Evolutionary conservation across 2,329 filamentous ascomycete genomes (phyloP).

Genomic region (Aspergillus felis): DNA sequence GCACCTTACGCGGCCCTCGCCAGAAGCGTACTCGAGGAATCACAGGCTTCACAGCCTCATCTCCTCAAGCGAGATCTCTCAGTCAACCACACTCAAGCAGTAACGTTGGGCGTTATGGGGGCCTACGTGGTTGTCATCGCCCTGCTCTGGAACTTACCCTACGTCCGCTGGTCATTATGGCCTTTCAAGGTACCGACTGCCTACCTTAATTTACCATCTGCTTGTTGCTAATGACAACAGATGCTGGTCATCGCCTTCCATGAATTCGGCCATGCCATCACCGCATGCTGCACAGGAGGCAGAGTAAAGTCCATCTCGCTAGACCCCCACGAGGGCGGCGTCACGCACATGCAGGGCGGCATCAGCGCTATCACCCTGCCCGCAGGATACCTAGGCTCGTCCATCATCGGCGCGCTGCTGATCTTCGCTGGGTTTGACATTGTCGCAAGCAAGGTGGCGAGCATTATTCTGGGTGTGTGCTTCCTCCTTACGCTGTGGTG

Average conservation of each 20-base stretch:
- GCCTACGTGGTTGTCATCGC: slow-evolving; percentile 71
- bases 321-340: slow-evolving; percentile 72
- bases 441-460: slow-evolving; percentile 74
- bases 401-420: slow-evolving; percentile 70
- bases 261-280: slow-evolving; percentile 72
- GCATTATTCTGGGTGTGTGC: slow-evolving; percentile 66
- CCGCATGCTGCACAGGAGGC: slow-evolving; percentile 68
- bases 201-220: not conserved
- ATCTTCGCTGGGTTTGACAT: slow-evolving; percentile 81
- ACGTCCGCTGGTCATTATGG: slow-evolving; percentile 70
- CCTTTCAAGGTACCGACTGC: slow-evolving; percentile 64
- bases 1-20: slow-evolving; percentile 21
- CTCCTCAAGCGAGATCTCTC: slow-evolving; percentile 53
- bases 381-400: slow-evolving; percentile 73
- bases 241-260: slow-evolving; percentile 84
- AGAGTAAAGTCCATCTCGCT: slow-evolving; percentile 70
- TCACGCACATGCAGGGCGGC: slow-evolving; percentile 73
- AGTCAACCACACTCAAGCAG: slow-evolving; percentile 64
- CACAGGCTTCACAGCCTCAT: slow-evolving; percentile 16
- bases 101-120: slow-evolving; percentile 68
- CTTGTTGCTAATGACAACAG: slow-evolving; percentile 35
- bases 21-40: slow-evolving; percentile 17
- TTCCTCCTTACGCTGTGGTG: slow-evolving; percentile 80
- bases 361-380: slow-evolving; percentile 67
- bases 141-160: slow-evolving; percentile 74